Evolutionary conservation across 257 asterid species (phyloP).

Genomic region (Solanum peruvianum): DNA sequence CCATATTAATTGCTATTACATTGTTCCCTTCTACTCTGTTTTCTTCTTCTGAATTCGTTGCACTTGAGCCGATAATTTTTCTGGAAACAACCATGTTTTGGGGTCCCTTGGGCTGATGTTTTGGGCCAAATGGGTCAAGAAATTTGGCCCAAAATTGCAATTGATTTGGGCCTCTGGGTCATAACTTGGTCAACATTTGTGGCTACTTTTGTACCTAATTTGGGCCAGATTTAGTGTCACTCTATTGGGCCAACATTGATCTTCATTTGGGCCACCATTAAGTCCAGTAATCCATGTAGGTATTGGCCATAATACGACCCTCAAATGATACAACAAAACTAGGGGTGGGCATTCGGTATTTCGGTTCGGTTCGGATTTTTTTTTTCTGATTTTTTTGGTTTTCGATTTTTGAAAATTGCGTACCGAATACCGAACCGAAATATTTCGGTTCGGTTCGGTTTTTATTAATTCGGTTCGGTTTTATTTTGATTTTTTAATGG

Average conservation of each 20-base stretch:
- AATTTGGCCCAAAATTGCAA: not conserved
- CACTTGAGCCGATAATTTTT: not conserved
- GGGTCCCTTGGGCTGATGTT: not conserved
- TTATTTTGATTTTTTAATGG: no score
- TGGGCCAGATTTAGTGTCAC: not conserved
- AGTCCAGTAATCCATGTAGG: not conserved
- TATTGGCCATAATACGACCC: not conserved
- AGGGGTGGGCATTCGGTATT: no score
- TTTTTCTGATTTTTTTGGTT: no score
- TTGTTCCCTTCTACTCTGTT: not conserved
- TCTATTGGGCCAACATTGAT: not conserved
- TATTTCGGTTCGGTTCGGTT: no score
- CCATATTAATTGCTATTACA: not conserved
- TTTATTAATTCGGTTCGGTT: no score
- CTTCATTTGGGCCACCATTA: not conserved
- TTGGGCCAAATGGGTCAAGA: not conserved
- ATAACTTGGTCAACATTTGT: not conserved
- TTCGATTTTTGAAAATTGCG: no score
- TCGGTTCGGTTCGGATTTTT: no score
- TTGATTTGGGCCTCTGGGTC: not conserved
- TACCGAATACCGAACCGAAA: no score
- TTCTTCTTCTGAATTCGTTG: not conserved
- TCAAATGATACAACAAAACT: no score
- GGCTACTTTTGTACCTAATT: not conserved
- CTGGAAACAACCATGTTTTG: not conserved